These are phyloP conservation scores for Phaseolus coccineus DNA, from an alignment of 331 rosid genomes.

Conservation along the genomic window DNA sequence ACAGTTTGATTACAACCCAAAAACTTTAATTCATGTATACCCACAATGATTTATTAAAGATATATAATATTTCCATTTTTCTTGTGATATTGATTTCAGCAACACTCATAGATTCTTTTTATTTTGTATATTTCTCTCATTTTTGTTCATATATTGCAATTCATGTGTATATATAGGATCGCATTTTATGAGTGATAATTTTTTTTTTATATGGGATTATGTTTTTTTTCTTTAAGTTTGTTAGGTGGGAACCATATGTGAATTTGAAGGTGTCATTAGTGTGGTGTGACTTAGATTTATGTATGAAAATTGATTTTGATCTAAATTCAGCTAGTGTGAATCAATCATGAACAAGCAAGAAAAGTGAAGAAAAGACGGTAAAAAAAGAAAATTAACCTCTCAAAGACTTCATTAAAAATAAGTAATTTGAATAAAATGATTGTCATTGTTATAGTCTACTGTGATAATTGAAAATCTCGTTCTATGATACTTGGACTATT, in stretches of 20 bases:
- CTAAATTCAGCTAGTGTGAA: neutral
- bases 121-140: neutral
- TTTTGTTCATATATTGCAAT: neutral
- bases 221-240: neutral
- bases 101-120: neutral
- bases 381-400: too few relatives aligned
- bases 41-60: slow-evolving; percentile 28
- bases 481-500: too few relatives aligned
- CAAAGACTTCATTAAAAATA: too few relatives aligned
- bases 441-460: too few relatives aligned
- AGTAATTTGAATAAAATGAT: too few relatives aligned
- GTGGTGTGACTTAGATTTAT: neutral
- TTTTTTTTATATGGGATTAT: too few relatives aligned
- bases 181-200: neutral
- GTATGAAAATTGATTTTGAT: neutral
- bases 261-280: neutral
- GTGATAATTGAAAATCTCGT: too few relatives aligned
- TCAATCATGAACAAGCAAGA: neutral
- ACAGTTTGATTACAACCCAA: slow-evolving; percentile 5
- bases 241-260: neutral
- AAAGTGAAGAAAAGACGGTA: neutral
- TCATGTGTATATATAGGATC: neutral
- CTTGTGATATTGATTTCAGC: neutral
- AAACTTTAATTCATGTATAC: slow-evolving; percentile 11
- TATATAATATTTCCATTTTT: neutral